phyloP scores from a whole-genome alignment of 257 asterid genomes.

The Solanum piurae region DNA sequence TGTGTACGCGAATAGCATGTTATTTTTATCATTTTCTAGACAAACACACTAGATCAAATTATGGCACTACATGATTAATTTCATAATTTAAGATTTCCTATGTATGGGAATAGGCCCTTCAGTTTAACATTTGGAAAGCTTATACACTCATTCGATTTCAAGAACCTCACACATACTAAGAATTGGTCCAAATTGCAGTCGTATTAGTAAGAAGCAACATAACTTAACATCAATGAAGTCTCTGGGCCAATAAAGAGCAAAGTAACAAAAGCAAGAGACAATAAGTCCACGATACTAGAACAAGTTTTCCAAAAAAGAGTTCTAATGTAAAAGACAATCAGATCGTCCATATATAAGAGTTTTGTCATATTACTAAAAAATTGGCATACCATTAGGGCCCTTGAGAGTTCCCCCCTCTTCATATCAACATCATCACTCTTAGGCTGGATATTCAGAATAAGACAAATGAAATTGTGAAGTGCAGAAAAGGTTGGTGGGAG shows the following conservation, averaged over 20 bases:
- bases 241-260: background rate
- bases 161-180: background rate
- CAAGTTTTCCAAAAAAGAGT: background rate
- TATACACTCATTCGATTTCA: background rate
- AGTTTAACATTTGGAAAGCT: background rate
- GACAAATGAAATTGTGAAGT: background rate
- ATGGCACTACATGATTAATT: background rate
- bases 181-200: background rate
- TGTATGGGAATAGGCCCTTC: background rate
- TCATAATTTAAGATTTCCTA: background rate
- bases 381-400: constrained; percentile 73
- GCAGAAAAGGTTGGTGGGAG: background rate
- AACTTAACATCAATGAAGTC: background rate
- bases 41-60: background rate
- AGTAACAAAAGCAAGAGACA: background rate
- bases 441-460: constrained; percentile 35
- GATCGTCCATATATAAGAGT: background rate
- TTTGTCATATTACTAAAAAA: background rate
- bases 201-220: background rate
- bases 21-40: background rate
- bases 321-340: background rate
- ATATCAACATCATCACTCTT: constrained; percentile 52
- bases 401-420: constrained; percentile 69
- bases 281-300: background rate
- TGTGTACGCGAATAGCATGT: background rate